A percentile compares a stretch with the other conserved stretches of the same genome.
These are phyloP conservation scores for Botrytis byssoidea DNA, from an alignment of 2,329 filamentous ascomycete species.

Conservation along the genomic window DNA sequence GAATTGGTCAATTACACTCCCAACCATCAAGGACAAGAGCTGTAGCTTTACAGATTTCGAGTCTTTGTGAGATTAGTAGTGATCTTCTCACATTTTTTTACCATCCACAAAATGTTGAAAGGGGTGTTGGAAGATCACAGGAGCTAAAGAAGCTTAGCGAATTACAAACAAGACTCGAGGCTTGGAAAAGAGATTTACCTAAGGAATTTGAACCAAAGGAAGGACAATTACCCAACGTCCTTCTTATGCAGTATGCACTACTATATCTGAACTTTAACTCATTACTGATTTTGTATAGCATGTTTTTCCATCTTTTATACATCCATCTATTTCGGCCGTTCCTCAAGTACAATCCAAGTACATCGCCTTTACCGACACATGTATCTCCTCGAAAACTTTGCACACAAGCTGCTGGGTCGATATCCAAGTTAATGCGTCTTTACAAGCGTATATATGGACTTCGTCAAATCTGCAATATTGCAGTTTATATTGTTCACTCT, in stretches of 20 bases:
- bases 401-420: slow-evolving; percentile 81
- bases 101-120: slow-evolving; percentile 67
- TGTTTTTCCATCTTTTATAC: slow-evolving; percentile 95
- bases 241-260: slow-evolving; percentile 73
- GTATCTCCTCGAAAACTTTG: slow-evolving; percentile 90
- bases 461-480: slow-evolving; percentile 93
- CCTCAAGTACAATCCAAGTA: slow-evolving; percentile 79
- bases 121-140: slow-evolving; percentile 68
- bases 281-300: slow-evolving; percentile 54
- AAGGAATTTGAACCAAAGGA: slow-evolving; percentile 87
- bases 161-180: slow-evolving; percentile 83
- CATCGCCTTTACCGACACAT: slow-evolving; percentile 79
- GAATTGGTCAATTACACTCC: slow-evolving; percentile 67
- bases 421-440: slow-evolving; percentile 89
- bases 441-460: slow-evolving; percentile 92
- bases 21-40: slow-evolving; percentile 84
- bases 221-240: slow-evolving; percentile 80
- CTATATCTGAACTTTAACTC: neutral
- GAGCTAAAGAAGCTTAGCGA: slow-evolving; percentile 93
- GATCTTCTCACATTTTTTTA: slow-evolving; percentile 90
- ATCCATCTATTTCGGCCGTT: slow-evolving; percentile 96
- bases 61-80: slow-evolving; percentile 88
- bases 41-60: slow-evolving; percentile 75
- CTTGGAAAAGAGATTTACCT: slow-evolving; percentile 82
- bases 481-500: slow-evolving; percentile 91